phyloP scores from a whole-genome alignment of 257 asterid genomes.

The Penstemon davidsonii region DNA sequence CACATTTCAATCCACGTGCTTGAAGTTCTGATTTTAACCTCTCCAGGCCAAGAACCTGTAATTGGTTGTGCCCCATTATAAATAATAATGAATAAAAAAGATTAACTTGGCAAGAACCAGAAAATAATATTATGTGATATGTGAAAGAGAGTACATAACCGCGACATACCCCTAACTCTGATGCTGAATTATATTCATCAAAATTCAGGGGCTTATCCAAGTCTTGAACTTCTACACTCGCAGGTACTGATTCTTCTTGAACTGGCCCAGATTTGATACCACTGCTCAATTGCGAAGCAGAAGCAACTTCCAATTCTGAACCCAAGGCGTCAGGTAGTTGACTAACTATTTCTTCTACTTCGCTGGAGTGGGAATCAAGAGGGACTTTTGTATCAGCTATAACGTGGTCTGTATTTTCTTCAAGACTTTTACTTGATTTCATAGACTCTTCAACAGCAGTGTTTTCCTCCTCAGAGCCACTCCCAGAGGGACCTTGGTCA shows the following conservation, averaged over 20 bases:
- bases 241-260: slow-evolving; percentile 40
- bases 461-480: slow-evolving; percentile 62
- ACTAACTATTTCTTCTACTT: slow-evolving; percentile 29
- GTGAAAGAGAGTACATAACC: not conserved
- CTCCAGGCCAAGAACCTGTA: slow-evolving; percentile 78
- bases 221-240: slow-evolving; percentile 24
- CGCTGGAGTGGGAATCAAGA: slow-evolving; percentile 28
- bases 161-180: slow-evolving; percentile 60
- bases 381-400: slow-evolving; percentile 30
- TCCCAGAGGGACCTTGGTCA: slow-evolving; percentile 42
- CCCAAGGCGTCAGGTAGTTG: slow-evolving; percentile 26
- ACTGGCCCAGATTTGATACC: slow-evolving; percentile 27
- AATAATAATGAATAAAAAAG: not conserved
- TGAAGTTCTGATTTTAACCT: slow-evolving; percentile 77
- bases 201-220: slow-evolving; percentile 51
- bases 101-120: not conserved
- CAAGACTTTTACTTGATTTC: slow-evolving; percentile 32
- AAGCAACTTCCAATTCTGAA: slow-evolving; percentile 36
- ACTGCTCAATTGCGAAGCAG: slow-evolving; percentile 27
- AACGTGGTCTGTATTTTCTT: slow-evolving; percentile 29
- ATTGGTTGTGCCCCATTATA: not conserved
- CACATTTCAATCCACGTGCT: slow-evolving; percentile 72
- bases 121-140: not conserved
- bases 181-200: slow-evolving; percentile 59
- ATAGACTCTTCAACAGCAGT: slow-evolving; percentile 30